These are phyloP conservation scores for Magnusiomyces paraingens DNA, from an alignment of 1,139 yeast species.

Conservation along the genomic window DNA sequence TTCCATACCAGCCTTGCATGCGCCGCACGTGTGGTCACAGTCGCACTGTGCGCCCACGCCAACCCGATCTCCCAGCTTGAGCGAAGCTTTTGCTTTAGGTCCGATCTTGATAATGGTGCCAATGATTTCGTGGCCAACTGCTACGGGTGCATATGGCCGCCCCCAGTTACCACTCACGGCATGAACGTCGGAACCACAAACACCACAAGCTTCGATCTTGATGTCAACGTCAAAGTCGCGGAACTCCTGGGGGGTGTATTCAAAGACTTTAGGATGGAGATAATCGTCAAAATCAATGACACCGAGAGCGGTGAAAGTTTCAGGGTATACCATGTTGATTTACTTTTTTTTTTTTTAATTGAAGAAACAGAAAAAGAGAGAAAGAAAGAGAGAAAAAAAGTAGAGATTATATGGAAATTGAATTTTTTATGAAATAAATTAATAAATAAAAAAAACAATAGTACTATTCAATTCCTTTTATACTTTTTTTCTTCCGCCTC, in stretches of 20 bases:
- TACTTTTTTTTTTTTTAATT: too few relatives aligned
- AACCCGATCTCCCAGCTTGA: conserved; percentile 51
- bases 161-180: conserved; percentile 41
- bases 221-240: conserved; percentile 36
- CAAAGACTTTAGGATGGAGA: not conserved
- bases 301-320: conserved; percentile 17
- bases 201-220: conserved; percentile 47
- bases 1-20: conserved; percentile 44
- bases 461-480: too few relatives aligned
- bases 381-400: too few relatives aligned
- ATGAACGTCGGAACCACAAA: conserved; percentile 57
- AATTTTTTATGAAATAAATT: too few relatives aligned
- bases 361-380: too few relatives aligned
- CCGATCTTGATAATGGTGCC: conserved; percentile 52
- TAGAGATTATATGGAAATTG: too few relatives aligned
- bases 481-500: too few relatives aligned
- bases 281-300: not conserved
- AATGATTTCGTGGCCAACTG: conserved; percentile 49
- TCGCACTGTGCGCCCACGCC: conserved; percentile 55
- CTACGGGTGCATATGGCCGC: conserved; percentile 30
- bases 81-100: conserved; percentile 29
- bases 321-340: conserved; percentile 20
- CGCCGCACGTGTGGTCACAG: conserved; percentile 44
- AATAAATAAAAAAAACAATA: too few relatives aligned
- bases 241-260: conserved; percentile 7